phyloP scores from a whole-genome alignment of 1,284 basidiomycete genomes.

The Trametes pubescens region DNA sequence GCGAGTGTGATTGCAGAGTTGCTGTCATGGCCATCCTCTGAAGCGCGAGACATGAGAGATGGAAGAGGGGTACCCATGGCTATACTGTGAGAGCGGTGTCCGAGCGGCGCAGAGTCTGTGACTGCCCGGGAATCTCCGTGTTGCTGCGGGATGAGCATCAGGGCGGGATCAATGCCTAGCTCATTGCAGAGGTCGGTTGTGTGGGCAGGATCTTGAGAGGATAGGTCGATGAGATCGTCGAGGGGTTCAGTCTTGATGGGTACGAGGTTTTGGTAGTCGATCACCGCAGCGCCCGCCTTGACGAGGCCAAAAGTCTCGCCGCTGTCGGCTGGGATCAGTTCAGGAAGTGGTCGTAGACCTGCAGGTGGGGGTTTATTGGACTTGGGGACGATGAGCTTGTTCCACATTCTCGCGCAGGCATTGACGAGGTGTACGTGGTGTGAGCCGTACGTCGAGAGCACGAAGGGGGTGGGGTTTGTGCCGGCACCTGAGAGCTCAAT shows the following conservation, averaged over 20 bases:
- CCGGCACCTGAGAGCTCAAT: not conserved
- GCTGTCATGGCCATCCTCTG: too few relatives aligned
- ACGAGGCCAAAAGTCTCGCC: not conserved
- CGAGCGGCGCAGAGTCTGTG: too few relatives aligned
- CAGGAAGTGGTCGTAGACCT: not conserved
- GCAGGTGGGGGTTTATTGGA: not conserved
- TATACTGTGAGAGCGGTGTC: too few relatives aligned
- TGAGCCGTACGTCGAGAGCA: conserved; percentile 6
- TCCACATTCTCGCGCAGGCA: conserved; percentile 10
- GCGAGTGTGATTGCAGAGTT: too few relatives aligned
- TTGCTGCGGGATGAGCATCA: not conserved
- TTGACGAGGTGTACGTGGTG: conserved; percentile 19
- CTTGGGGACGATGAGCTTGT: not conserved
- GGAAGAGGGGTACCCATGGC: too few relatives aligned
- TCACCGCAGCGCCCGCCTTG: not conserved
- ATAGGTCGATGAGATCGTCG: not conserved
- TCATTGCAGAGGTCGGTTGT: not conserved
- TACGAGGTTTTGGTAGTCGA: not conserved
- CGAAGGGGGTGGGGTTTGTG: not conserved
- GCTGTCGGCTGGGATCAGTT: not conserved
- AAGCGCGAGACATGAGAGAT: too few relatives aligned
- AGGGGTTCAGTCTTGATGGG: not conserved
- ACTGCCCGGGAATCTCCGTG: not conserved
- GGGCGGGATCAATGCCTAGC: not conserved
- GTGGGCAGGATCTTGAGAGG: not conserved